phyloP scores from a whole-genome alignment of 2,329 filamentous ascomycete genomes.

The Decorospora gaudefroyi region DNA sequence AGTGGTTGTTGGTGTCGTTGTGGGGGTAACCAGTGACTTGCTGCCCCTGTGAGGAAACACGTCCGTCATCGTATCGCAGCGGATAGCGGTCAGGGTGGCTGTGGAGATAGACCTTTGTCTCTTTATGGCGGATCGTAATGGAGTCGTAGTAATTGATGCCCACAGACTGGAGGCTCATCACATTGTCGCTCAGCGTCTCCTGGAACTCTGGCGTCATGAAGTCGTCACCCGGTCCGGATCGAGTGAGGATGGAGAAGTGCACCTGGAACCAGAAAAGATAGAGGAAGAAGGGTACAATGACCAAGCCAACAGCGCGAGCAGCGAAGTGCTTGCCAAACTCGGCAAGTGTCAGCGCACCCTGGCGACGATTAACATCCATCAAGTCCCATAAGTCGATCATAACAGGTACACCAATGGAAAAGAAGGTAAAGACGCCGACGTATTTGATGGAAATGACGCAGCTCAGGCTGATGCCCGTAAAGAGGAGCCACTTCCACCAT shows the following conservation, averaged over 20 bases:
- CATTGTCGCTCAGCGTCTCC: constrained; percentile 92
- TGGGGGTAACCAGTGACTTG: constrained; percentile 98
- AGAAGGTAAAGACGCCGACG: constrained; percentile 93
- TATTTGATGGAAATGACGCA: constrained; percentile 99
- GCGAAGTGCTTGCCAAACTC: constrained; percentile 88
- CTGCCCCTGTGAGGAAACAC: constrained; percentile 94
- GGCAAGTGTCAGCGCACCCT: constrained; percentile 76
- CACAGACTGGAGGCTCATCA: constrained; percentile 84
- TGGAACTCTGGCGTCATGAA: constrained; percentile 99
- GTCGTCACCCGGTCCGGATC: constrained; percentile 92
- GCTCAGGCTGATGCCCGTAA: constrained; percentile 92
- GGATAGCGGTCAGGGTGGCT: constrained; percentile 89
- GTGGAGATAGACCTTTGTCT: constrained; percentile 95
- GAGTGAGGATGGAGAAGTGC: constrained; percentile 85
- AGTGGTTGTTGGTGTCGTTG: constrained; percentile 98
- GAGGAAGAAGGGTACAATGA: constrained; percentile 92
- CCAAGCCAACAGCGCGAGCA: constrained; percentile 82
- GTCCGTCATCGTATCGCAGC: constrained; percentile 93
- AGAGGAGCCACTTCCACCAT: constrained; percentile 99
- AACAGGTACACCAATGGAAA: constrained; percentile 94
- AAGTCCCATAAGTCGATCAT: constrained; percentile 94
- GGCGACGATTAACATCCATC: constrained; percentile 81
- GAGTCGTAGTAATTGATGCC: constrained; percentile 88
- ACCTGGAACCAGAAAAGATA: constrained; percentile 99
- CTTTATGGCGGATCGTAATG: constrained; percentile 90